Base-by-base conservation (phyloP, 1,139 yeast genomes). In the Candida dubliniensis region DNA sequence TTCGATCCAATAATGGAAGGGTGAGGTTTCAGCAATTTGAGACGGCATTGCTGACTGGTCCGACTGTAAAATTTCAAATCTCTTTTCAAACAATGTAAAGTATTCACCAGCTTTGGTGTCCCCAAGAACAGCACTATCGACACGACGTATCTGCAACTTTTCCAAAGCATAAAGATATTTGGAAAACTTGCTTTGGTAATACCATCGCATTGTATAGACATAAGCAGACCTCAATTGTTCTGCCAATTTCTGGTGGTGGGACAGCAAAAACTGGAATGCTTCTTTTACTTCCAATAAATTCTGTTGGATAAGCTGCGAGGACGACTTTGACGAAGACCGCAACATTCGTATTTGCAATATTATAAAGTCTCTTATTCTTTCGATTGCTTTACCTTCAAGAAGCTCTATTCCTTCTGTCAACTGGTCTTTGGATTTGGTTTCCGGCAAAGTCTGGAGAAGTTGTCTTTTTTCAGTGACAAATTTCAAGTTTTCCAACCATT, bases 191-290 rank as follows among this genome's bases (percentile, higher is more conserved):
- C 86, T 77, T 47, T 76, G 74, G 60, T 93, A 93, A 66, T 93
- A 93, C 99, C 99, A 93, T 56, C 79, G 74, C 89, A 91, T 90
- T 2, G 98, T 91, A 57, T 81, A 84, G 10, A 84, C 69, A 60
- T 93, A 93, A 0, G 97, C 98, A 54, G 79, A 76, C 47, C 82
- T 77, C 36, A 93, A 72, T 54, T 89, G 96, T n/a, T 69, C 60
- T 0, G 96, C 91, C 44, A 93, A 66, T n/a, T 81, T 75, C 4
- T 76, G 73, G 48, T 87, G 80, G 41, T 80, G 79, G 3, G 63
- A 54, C 7, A 69, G 61, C 31, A 93, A 62, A 51, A 87, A 90
- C 2, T 66, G 66, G 55, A 67, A 87, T 1, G 81, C 71, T 41
- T 84, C 89, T 48, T 78, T 78, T 13, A 82, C 81, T 30, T 73